Percentiles rank a stretch among this genome's conserved stretches.
Evolutionary conservation across 2,329 filamentous ascomycete genomes (phyloP).

Genomic region (Fusarium pseudoanthophilum): DNA sequence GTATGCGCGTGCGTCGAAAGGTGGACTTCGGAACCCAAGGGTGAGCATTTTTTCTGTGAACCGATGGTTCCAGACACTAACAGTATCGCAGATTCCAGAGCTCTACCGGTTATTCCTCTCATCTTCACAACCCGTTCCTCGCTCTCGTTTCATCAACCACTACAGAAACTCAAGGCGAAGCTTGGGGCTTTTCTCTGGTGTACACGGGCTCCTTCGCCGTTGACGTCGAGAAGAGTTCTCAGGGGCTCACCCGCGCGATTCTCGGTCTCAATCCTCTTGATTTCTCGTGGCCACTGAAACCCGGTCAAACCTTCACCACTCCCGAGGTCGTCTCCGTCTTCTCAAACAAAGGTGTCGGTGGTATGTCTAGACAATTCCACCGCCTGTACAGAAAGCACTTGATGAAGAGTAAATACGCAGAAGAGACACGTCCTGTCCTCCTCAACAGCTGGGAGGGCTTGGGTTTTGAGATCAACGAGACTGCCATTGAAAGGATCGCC

Average conservation of each 20-base stretch:
- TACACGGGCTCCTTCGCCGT: slow-evolving; percentile 72
- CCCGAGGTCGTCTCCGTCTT: slow-evolving; percentile 73
- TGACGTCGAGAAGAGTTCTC: slow-evolving; percentile 69
- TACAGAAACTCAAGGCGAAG: slow-evolving; percentile 69
- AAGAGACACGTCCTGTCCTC: slow-evolving; percentile 63
- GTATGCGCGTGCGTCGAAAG: slow-evolving; percentile 62
- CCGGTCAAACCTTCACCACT: slow-evolving; percentile 67
- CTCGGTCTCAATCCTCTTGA: slow-evolving; percentile 71
- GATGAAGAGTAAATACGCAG: slow-evolving; percentile 66
- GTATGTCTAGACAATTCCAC: slow-evolving; percentile 72
- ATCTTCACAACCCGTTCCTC: slow-evolving; percentile 73
- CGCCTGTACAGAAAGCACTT: slow-evolving; percentile 70
- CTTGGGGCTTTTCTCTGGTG: slow-evolving; percentile 72
- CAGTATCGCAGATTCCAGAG: slow-evolving; percentile 64
- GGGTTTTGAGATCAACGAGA: slow-evolving; percentile 67
- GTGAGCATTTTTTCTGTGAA: slow-evolving; percentile 45
- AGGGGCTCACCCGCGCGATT: slow-evolving; percentile 68
- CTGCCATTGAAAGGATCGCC: slow-evolving; percentile 65
- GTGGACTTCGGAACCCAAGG: slow-evolving; percentile 67
- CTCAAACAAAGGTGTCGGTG: slow-evolving; percentile 67
- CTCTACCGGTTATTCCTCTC: slow-evolving; percentile 69
- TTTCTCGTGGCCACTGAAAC: slow-evolving; percentile 66
- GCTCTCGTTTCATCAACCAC: slow-evolving; percentile 65
- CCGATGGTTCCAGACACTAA: rapidly evolving
- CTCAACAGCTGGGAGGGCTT: slow-evolving; percentile 76